Evolutionary conservation across 345 rosid species (phyloP), one percentile per base, ranked within the genome.

Genomic region (Syzygium aromaticum): DNA sequence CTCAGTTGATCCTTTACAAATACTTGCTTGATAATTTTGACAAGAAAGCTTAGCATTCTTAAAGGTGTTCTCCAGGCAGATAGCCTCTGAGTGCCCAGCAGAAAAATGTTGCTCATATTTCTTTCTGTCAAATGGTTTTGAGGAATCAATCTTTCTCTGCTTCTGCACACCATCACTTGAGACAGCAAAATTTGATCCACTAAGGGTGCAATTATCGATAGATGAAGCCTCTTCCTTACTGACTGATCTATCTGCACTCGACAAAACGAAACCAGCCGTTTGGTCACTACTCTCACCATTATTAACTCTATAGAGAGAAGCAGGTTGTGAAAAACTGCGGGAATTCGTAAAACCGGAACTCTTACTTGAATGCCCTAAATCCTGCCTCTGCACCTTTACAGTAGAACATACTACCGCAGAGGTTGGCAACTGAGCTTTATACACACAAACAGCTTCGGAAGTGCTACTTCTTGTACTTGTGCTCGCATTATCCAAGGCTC

Each of bases 271-370:
- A 88, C 89, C 85, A 86, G 91, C 87, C 30, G 77, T 87, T 16
- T 53, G 78, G 56, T 92, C 86, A n/a, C 86, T 84, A 84, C 86
- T 90, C 87, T 91, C 89, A 86, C 90, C 88, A 86, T 87, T 89
- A 89, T 90, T 90, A 83, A 92, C 91, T 91, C 91, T 95, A 22
- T 88, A 89, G 86, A 91, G 86, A 87, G 92, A 85, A 73, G 91
- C 93, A 88, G 98, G 96, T 53, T 93, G 92, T 17, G 92, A 89
- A 89, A 96, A 95, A 89, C 94, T 94, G 30, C 96, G 91, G 88
- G 94, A 94, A 88, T 94, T 96, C 88, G 91, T 88, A 85, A 92
- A 73, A 88, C 89, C 87, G 82, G 95, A 84, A 88, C 87, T 92
- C 89, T 87, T 91, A 90, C 52, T 77, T 56, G 92, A 40, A 14